Base-by-base conservation (phyloP, 1,284 basidiomycete species). In the Trichosporon ovoides region DNA sequence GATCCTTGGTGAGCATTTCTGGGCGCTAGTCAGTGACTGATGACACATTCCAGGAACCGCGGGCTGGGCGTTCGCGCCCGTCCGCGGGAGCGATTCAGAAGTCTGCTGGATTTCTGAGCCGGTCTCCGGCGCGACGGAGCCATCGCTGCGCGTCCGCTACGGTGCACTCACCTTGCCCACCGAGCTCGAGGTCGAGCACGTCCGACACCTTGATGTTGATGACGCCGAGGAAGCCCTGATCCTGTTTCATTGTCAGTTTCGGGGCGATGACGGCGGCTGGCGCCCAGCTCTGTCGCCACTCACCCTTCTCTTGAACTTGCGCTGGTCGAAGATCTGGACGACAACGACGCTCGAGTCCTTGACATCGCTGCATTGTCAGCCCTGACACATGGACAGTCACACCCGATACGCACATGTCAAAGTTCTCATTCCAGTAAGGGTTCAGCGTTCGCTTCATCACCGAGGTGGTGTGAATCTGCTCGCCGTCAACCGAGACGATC, bases 291-390 rank as follows among this genome's bases (percentile, higher is more conserved):
- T 14, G 19, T 28, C 31, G 35, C 22, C 7, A 60, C 65, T 34
- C 46, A 69, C 69, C 77, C 87, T 87, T 78, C 89, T 83, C 81
- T 95, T 96, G 80, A 96, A 96, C 79, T 95, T 96, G 77, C 91
- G 87, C 79, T 96, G 93, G 77, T 97, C 93, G 69, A 96, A 96
- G 70, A 96, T 92, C 78, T 97, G 93, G 3, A 97, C 90, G 4
- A 90, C 89, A 43, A 97, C 83, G 50, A 94, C 86, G 24, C 91
- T 94, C 3, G 88, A 88, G 70, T 95, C 91, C 74, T 87, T 90
- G 72, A 95, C 91, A 51, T 83, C 86, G 67, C 89, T 91, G 50
- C 18, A 19, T 6, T 12, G 40, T 33, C 49, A 24, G 24, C 28
- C 13, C 9, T 24, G 43, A 22, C 22, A 22, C 7, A 22, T 7